Percentiles rank a stretch among this genome's conserved stretches.
These are phyloP conservation scores for Leavenworthia alabamica DNA, from an alignment of 345 rosid genomes.

Conservation along the genomic window DNA sequence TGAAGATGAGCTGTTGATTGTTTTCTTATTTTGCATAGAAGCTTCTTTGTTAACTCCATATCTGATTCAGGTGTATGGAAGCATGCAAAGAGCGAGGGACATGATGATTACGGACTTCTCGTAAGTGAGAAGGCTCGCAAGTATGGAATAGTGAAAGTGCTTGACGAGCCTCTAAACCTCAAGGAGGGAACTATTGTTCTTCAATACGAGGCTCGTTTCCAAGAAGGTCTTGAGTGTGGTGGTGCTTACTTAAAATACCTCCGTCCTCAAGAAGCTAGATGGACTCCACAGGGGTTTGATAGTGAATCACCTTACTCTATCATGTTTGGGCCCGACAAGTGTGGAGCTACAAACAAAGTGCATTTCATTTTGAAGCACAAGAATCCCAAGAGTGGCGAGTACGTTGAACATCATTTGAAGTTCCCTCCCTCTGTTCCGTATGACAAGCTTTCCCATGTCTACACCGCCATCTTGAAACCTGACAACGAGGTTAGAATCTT, in stretches of 20 bases:
- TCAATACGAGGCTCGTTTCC: slow-evolving; percentile 65
- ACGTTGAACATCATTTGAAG: slow-evolving; percentile 71
- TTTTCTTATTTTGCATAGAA: not conserved
- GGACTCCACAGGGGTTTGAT: slow-evolving; percentile 55
- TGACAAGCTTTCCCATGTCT: slow-evolving; percentile 75
- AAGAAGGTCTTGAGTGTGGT: slow-evolving; percentile 78
- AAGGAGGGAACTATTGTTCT: slow-evolving; percentile 60
- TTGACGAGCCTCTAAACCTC: slow-evolving; percentile 43
- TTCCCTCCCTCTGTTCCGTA: slow-evolving; percentile 69
- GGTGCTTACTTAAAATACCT: slow-evolving; percentile 75
- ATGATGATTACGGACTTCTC: slow-evolving; percentile 74
- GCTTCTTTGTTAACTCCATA: too few relatives aligned
- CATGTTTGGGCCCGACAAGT: slow-evolving; percentile 89
- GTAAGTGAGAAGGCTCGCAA: slow-evolving; percentile 63
- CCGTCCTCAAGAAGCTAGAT: slow-evolving; percentile 64
- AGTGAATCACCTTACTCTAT: slow-evolving; percentile 69
- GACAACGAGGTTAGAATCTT: slow-evolving; percentile 55
- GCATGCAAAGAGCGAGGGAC: slow-evolving; percentile 63
- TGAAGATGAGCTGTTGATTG: too few relatives aligned
- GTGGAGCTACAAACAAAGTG: slow-evolving; percentile 77
- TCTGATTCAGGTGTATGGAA: slow-evolving; percentile 61
- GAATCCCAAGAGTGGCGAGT: slow-evolving; percentile 78
- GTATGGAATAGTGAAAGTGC: slow-evolving; percentile 66
- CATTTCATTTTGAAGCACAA: slow-evolving; percentile 78
- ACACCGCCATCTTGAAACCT: slow-evolving; percentile 68